Base-by-base conservation (phyloP, 352 stramenopile genomes). In the Elongisporangium prolatum region DNA sequence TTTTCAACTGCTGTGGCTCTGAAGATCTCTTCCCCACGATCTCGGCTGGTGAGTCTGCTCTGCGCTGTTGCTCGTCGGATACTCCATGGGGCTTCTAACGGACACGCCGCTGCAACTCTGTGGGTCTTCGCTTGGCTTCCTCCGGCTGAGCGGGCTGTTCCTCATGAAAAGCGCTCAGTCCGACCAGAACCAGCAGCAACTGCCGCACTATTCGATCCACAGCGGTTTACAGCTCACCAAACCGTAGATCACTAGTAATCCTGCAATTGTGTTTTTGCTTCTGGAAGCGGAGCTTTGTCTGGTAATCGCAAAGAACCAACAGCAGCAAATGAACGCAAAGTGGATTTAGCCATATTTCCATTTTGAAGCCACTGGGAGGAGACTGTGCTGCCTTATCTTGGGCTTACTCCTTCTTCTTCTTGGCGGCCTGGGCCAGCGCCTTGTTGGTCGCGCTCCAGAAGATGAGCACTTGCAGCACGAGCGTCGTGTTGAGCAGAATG, bases 391-490 rank as follows among this genome's bases (percentile, higher is more conserved):
- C 28, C 28, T 8, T 40, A 13, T 8, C 28, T 13, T 40, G 28
- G 9, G 5, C 21, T 51, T 88, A 93, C 54, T 88, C 50, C 14
- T 67, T 69, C 63, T 93, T 93, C 65, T 91, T 91, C 75, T 87
- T 83, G 57, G 73, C 63, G 13, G 79, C 71, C 44, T 69, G 53
- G 0, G 73, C 66, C 3, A 95, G 68, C 13, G 71, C 86, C 63
- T 87, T 87, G 65, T 87, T 90, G 6, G 86, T 95, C 47, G 84
- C 82, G 24, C 73, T 69, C 84, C 86, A 93, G 71, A 92, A 93
- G 55, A 91, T 52, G 51, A 93, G 60, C 28, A 93, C 81, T 48
- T 95, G 86, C 16, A 90, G 60, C 52, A 95, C 80, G 14, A 95
- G 68, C 58, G 77, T 83, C 18, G 77, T 74, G 58, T 95, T 95